Conservation (phyloP, 2,329 filamentous ascomycete genomes). For the Pleoardoris graminearum region DNA sequence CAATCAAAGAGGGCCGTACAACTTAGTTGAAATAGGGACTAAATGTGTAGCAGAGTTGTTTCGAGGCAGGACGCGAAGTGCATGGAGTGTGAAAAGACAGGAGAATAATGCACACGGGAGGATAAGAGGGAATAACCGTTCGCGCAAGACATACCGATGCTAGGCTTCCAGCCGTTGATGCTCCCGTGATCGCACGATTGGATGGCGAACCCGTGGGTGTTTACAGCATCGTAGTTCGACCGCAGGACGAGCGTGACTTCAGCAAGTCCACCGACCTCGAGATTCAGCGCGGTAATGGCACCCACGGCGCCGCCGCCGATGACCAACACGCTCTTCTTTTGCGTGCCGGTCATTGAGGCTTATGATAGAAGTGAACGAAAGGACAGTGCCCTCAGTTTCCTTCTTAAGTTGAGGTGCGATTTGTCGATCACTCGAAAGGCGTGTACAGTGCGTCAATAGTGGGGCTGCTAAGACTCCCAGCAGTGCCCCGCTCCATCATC, state of each 20-base stretch:
- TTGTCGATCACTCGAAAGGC: slow-evolving; percentile 1
- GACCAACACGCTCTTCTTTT: slow-evolving; percentile 52
- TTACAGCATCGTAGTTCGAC: slow-evolving; percentile 58
- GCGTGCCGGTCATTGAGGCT: slow-evolving; percentile 29
- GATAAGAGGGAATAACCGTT: background rate
- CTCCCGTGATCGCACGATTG: slow-evolving; percentile 60
- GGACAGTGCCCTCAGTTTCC: too few species aligned
- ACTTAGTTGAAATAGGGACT: too few species aligned
- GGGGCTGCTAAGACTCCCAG: slow-evolving; percentile 8
- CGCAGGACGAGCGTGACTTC: slow-evolving; percentile 59
- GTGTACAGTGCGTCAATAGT: slow-evolving; percentile 2
- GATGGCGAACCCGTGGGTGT: slow-evolving; percentile 56
- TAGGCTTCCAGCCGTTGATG: slow-evolving; percentile 55
- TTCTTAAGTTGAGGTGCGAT: slow-evolving; percentile 5
- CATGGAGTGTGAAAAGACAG: too few species aligned
- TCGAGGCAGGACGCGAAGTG: background rate
- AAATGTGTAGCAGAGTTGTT: too few species aligned
- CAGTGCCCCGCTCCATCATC: background rate
- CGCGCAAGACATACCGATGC: slow-evolving; percentile 36
- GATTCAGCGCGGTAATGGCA: slow-evolving; percentile 59
- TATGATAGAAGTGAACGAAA: background rate
- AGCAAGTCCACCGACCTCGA: slow-evolving; percentile 57
- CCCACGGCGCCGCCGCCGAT: slow-evolving; percentile 61
- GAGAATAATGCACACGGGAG: too few species aligned
- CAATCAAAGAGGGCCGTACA: too few species aligned